Evolutionary conservation across 2,329 filamentous ascomycete species (phyloP).

Genomic region (Exophiala xenobiotica): DNA sequence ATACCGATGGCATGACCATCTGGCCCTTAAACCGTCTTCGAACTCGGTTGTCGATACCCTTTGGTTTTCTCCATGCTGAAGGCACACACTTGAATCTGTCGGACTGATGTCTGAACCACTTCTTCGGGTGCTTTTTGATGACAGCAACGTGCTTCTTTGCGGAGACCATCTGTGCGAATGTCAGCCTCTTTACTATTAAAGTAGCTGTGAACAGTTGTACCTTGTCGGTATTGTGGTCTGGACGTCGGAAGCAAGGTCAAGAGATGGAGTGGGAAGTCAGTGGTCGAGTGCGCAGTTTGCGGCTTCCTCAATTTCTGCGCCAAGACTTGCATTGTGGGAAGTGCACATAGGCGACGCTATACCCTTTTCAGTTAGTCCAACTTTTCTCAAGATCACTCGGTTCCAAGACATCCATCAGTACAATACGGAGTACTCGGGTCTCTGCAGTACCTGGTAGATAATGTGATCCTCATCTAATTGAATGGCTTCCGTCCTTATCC

Average conservation of each 20-base stretch:
- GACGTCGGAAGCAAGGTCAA: slow-evolving; percentile 40
- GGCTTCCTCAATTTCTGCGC: slow-evolving; percentile 11
- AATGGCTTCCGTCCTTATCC: no score
- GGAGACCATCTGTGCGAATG: slow-evolving; percentile 77
- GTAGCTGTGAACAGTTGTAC: slow-evolving; percentile 34
- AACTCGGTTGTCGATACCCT: slow-evolving; percentile 99
- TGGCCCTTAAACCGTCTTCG: slow-evolving; percentile 96
- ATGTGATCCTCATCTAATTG: no score
- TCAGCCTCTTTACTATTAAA: slow-evolving; percentile 1
- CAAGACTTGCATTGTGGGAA: slow-evolving; percentile 15
- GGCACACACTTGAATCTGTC: slow-evolving; percentile 93
- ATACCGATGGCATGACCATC: slow-evolving; percentile 96
- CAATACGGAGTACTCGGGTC: no score
- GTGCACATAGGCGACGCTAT: neutral
- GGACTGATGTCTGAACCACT: slow-evolving; percentile 96
- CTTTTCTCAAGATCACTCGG: no score
- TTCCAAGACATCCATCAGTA: no score
- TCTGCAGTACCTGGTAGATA: no score
- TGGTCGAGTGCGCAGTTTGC: slow-evolving; percentile 29
- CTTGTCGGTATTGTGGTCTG: slow-evolving; percentile 47
- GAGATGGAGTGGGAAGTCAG: slow-evolving; percentile 42
- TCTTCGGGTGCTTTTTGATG: slow-evolving; percentile 99
- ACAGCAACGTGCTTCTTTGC: slow-evolving; percentile 99
- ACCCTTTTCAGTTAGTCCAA: neutral
- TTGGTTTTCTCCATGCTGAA: slow-evolving; percentile 96